These are phyloP conservation scores for Pleurotus djamor DNA, from an alignment of 768 basidiomycete genomes.

Conservation along the genomic window DNA sequence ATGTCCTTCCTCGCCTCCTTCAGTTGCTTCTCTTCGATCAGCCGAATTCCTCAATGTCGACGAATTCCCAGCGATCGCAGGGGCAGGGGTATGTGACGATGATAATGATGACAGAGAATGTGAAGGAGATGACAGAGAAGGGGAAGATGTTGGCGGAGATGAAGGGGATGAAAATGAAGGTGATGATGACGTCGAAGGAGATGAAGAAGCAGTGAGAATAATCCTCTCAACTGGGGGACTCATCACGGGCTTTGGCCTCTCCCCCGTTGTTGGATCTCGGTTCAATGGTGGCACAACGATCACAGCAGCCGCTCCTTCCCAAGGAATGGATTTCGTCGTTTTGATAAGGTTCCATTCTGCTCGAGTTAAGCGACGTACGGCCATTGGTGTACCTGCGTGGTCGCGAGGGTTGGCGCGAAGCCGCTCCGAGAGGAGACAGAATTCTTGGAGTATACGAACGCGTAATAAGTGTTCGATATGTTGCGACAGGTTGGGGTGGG, in stretches of 20 bases:
- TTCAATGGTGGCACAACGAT: conserved; percentile 69
- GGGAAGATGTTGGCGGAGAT: neutral
- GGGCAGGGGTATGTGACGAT: too few relatives aligned
- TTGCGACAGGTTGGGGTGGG: conserved; percentile 43
- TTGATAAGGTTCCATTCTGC: conserved; percentile 54
- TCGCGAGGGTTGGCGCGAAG: conserved; percentile 26
- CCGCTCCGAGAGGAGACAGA: conserved; percentile 53
- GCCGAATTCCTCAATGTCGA: too few relatives aligned
- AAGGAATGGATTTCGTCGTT: conserved; percentile 43
- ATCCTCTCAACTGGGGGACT: conserved; percentile 15
- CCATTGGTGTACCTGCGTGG: conserved; percentile 17
- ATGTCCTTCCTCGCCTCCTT: too few relatives aligned
- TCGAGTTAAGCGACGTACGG: conserved; percentile 65
- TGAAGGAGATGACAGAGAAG: too few relatives aligned
- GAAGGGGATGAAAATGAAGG: conserved; percentile 1
- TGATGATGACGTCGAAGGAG: neutral
- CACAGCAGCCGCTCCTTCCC: conserved; percentile 59
- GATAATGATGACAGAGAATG: too few relatives aligned
- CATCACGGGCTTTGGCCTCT: conserved; percentile 37
- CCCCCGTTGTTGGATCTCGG: conserved; percentile 43
- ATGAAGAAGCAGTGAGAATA: neutral
- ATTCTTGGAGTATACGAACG: conserved; percentile 72
- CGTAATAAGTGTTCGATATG: conserved; percentile 70
- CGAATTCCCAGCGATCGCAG: too few relatives aligned
- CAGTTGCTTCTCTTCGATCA: too few relatives aligned